Evolutionary conservation across 2,329 filamentous ascomycete species (phyloP), one percentile per base, ranked within the genome.

Genomic region (Fusarium albidum): DNA sequence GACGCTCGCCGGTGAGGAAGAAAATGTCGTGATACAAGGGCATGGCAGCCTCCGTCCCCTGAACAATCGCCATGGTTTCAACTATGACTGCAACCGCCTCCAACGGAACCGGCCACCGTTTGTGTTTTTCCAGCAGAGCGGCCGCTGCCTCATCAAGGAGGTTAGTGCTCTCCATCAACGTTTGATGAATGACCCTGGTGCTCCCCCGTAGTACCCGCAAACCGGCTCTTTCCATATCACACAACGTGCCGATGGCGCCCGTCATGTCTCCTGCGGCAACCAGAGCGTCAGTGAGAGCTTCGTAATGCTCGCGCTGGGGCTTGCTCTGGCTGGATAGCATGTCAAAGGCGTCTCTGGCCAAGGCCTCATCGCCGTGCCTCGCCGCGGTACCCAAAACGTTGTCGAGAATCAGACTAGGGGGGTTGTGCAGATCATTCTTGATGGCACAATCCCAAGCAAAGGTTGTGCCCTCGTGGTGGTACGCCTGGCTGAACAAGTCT

Each of bases 261-360:
- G 76, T 73, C 8, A 94, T 67, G 59, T 95, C 85, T 3, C 80
- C 78, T 4, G 70, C 67, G 4, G 77, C 75, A 10, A 85, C 78
- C 67, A 96, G 91, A 5, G 89, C 82, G 51, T 91, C 86, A 7
- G 93, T 77, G 25, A 97, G 80, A 25, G 88, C 82, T 70, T 96
- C 92, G 72, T 95, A 96, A 69, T 97, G 91, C 57, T 89, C 80
- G 6, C 82, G 73, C 9, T 80, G 77, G 31, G 92, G 78, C 33
- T 81, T 78, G 2, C 82, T 69, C 14, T 68, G 65, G 28, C 49
- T 55, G 5, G 72, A 66, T 2, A 75, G 51, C 45, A 68, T 60
- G 18, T 86, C 81, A 56, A 96, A 84, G 26, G 90, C 89, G 26
- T 88, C 83, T 6, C 86, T 87, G 2, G 89, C 90, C 9, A 97